A percentile compares a stretch with the other conserved stretches of the same genome.
These are phyloP conservation scores for Sugiyamaella valdiviana DNA, from an alignment of 805 yeast species.

Conservation along the genomic window DNA sequence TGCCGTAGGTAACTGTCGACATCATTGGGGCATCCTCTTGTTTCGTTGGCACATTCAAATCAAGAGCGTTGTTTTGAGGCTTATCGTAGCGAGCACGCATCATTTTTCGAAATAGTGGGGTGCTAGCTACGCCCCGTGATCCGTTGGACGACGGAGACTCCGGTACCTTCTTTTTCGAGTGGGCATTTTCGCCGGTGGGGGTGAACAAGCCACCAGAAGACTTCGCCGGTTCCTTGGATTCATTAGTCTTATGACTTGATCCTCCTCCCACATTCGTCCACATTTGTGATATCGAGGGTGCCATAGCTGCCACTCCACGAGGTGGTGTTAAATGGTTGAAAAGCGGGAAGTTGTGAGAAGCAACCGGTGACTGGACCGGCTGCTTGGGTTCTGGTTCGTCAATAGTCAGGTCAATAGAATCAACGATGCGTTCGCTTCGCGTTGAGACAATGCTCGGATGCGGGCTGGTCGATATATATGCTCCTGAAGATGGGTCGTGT, in stretches of 20 bases:
- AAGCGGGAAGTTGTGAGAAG: background rate
- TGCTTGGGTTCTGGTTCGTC: too few relatives aligned
- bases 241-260: background rate
- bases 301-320: background rate
- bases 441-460: background rate
- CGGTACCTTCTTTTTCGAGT: background rate
- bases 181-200: background rate
- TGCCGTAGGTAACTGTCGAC: constrained; percentile 7
- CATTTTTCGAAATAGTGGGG: background rate
- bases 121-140: background rate
- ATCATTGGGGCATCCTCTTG: background rate
- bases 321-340: background rate
- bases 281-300: background rate
- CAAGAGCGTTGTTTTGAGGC: background rate
- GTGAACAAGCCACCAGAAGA: constrained; percentile 10
- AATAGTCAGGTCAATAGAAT: background rate
- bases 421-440: background rate
- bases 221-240: background rate
- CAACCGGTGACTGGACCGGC: too few relatives aligned
- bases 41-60: background rate
- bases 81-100: background rate
- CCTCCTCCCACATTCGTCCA: background rate
- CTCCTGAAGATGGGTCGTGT: background rate
- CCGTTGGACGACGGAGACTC: background rate
- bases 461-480: background rate